Base-by-base conservation (phyloP, 2,329 filamentous ascomycete species). In the Ophiocordyceps camponoti-leonardi region DNA sequence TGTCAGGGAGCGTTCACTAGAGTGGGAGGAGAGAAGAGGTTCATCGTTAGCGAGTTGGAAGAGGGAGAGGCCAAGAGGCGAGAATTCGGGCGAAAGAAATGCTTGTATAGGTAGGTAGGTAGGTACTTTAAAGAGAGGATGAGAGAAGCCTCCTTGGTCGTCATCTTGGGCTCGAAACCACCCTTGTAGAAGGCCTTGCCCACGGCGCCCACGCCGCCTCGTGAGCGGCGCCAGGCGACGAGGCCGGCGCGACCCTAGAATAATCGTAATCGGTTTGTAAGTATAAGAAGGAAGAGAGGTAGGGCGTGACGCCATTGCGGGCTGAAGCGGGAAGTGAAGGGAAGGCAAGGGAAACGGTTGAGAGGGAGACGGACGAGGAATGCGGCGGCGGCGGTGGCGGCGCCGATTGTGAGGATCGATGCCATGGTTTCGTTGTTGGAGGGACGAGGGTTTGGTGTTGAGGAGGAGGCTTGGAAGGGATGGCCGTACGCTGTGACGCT, bases 131-230 rank as follows among this genome's bases (percentile, higher is more conserved):
- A 79, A 52, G 92, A 84, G 43, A 98, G 69, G 49, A 98, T 95
- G 54, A 98, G 67, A 5, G 87, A 75, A 20, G 92, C 92, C 67
- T 98, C 92, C 62, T 83, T 80, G 62, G 83, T 78, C 62, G 79
- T 95, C 90, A 98, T 98, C 65, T 83, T 84, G 49, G 79, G 72
- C 68, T 98, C 92, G 61, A 98, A 98, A n/a, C 92, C 92, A 54
- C 92, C 92, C 67, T 96, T 98, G 74, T 95, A 96, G 61, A 87
- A 98, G 40, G 87, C 80, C 64, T 88, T 87, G 56, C 92, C 92
- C 54, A 94, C 69, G 33, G 83, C 81, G 52, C 83, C 83, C 43
- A 84, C 72, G 51, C 81, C 81, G 50, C 84, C 83, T 50, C 83
- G 76, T 49, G 83, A 94, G 57, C 86, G 79, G 51, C 88, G 80